phyloP scores from a whole-genome alignment of 2,329 filamentous ascomycete species.

The Chaetomium olivaceum region DNA sequence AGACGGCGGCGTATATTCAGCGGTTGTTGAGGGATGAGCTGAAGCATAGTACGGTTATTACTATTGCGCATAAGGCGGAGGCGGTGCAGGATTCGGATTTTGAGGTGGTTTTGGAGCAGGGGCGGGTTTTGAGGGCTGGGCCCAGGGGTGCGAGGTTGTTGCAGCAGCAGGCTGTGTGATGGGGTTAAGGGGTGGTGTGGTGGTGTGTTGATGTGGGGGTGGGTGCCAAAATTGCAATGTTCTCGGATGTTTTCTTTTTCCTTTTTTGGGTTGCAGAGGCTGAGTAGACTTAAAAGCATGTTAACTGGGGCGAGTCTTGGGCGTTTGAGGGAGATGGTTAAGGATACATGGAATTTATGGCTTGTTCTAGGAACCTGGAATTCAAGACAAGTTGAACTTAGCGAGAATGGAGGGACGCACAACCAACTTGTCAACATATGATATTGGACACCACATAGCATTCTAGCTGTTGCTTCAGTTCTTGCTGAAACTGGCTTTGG shows the following conservation, averaged over 20 bases:
- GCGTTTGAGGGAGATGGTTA: not conserved
- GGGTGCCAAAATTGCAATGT: not conserved
- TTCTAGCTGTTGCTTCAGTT: no score
- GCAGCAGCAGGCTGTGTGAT: not conserved
- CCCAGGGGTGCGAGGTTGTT: slow-evolving; percentile 16
- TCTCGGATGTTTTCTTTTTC: not conserved
- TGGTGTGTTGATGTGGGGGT: not conserved
- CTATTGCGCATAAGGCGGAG: slow-evolving; percentile 65
- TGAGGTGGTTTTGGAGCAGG: slow-evolving; percentile 54
- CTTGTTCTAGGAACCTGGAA: no score
- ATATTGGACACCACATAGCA: no score
- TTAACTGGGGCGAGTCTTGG: not conserved
- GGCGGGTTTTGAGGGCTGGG: slow-evolving; percentile 52
- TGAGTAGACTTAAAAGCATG: not conserved
- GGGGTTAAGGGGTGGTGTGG: not conserved
- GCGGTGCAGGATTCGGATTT: slow-evolving; percentile 61
- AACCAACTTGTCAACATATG: no score
- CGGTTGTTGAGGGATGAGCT: slow-evolving; percentile 58
- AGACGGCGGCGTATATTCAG: slow-evolving; percentile 60
- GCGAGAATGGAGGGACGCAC: no score
- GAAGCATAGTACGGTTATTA: slow-evolving; percentile 59
- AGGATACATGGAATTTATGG: not conserved
- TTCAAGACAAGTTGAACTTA: no score
- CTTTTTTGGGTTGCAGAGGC: not conserved
- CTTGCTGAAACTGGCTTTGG: no score